These are phyloP conservation scores for Fagopyrum esculentum DNA, from an alignment of 148 eudicot species.

Conservation along the genomic window DNA sequence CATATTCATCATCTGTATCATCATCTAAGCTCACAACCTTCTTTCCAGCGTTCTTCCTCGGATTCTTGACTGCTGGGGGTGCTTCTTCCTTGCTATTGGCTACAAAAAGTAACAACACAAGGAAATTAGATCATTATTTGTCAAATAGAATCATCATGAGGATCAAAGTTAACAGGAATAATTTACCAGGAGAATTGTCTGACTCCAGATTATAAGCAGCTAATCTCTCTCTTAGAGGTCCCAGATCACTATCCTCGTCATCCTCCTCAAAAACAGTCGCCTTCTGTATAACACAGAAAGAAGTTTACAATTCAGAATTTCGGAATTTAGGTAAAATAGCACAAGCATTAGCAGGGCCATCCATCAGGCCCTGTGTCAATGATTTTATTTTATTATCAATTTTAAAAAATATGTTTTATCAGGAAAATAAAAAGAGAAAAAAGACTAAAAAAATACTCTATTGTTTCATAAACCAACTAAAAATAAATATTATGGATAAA, in stretches of 20 bases:
- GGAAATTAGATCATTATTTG: too few species aligned
- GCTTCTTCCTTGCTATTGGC: slow-evolving; percentile 37
- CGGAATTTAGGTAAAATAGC: not conserved
- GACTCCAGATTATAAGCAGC: slow-evolving; percentile 76
- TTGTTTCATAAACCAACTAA: too few species aligned
- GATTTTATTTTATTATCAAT: too few species aligned
- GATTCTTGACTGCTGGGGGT: slow-evolving; percentile 26
- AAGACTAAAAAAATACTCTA: too few species aligned
- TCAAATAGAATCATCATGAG: not conserved
- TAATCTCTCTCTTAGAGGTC: slow-evolving; percentile 46
- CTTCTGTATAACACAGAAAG: not conserved
- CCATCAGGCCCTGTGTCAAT: too few species aligned
- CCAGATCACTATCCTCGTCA: slow-evolving; percentile 43
- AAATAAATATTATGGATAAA: not conserved
- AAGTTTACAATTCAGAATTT: not conserved
- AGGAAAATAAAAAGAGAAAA: too few species aligned
- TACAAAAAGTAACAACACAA: slow-evolving; percentile 10
- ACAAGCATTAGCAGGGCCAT: not conserved
- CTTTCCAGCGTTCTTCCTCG: slow-evolving; percentile 34
- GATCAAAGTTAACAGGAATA: not conserved
- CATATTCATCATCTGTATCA: slow-evolving; percentile 31
- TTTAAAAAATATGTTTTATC: too few species aligned
- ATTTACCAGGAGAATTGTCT: slow-evolving; percentile 62
- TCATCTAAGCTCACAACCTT: slow-evolving; percentile 9
- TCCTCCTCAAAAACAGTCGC: slow-evolving; percentile 13